Evolutionary conservation across 371 early-diverging fungal genomes (phyloP).

Genomic region (Nosema muscidifuracis): DNA sequence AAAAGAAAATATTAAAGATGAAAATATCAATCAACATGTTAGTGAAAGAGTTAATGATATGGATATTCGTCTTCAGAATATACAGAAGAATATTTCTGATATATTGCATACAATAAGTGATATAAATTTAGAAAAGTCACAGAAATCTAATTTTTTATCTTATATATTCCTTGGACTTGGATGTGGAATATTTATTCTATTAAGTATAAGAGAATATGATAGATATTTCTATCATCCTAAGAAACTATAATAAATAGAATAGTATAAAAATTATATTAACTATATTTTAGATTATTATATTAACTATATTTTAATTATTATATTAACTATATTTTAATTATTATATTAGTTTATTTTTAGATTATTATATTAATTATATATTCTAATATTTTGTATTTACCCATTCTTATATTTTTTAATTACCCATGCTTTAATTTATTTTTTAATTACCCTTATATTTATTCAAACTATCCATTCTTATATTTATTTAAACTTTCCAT

Average conservation of each 20-base stretch:
- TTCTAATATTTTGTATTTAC: too few relatives aligned
- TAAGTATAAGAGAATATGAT: slow-evolving; percentile 18
- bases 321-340: too few relatives aligned
- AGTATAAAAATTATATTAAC: too few relatives aligned
- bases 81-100: slow-evolving; percentile 29
- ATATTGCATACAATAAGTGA: not conserved
- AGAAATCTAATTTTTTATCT: slow-evolving; percentile 2
- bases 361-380: too few relatives aligned
- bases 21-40: not conserved
- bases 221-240: not conserved
- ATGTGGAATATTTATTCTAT: not conserved
- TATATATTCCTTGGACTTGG: slow-evolving; percentile 11
- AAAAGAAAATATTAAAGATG: slow-evolving; percentile 23
- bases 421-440: too few relatives aligned
- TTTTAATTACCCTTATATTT: too few relatives aligned
- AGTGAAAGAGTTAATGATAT: slow-evolving; percentile 33
- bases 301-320: too few relatives aligned
- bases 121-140: not conserved
- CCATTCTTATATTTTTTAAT: too few relatives aligned
- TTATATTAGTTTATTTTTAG: too few relatives aligned
- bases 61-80: slow-evolving; percentile 24
- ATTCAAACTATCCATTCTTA: too few relatives aligned
- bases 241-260: not conserved
- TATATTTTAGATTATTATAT: too few relatives aligned
- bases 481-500: too few relatives aligned